Evolutionary conservation across 306 rosid species (phyloP), one percentile per base, ranked within the genome.

Genomic region (Quercus berberidifolia): DNA sequence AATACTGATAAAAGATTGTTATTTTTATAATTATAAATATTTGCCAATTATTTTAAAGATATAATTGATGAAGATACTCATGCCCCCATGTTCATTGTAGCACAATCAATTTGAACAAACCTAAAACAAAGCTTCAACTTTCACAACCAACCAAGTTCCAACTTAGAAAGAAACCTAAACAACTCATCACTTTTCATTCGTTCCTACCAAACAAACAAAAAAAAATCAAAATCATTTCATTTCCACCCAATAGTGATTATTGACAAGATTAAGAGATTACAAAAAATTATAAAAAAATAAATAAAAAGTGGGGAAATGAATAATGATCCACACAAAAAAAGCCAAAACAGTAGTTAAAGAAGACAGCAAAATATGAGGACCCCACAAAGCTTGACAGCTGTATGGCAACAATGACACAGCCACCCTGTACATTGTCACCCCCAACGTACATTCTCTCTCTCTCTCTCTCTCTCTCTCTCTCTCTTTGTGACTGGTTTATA

Each of bases 291-390:
- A 33, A 20, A 0, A n/a, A 3, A 23, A 14, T 5, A 6, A 64
- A 19, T 21, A 15, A 74, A 55, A 6, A n/a, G 8, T 13, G 33
- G 51, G 23, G 25, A 54, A 72, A 35, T 68, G 20, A 8, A 20
- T 3, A 33, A 67, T 67, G 7, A 21, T 67, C 25, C 18, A 57
- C 4, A 1, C 6, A 25, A 31, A 54, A 54, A 67, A 69, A 25
- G 62, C 71, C 76, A 67, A 73, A 80, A 80, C 74, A 80, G 52
- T 77, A 4, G 71, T 59, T 80, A 69, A 62, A 62, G 78, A 78
- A 77, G 83, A 81, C 88, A 78, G 85, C 83, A 54, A 74, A 79
- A 52, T 51, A 64, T 73, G 74, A 79, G 68, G 72, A 18, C 77
- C 76, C 76, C 76, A 68, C 71, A 46, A 23, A 60, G 62, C 55